Evolutionary conservation across 768 basidiomycete species (phyloP), one percentile per base, ranked within the genome.

Genomic region (Pholiota microspora): DNA sequence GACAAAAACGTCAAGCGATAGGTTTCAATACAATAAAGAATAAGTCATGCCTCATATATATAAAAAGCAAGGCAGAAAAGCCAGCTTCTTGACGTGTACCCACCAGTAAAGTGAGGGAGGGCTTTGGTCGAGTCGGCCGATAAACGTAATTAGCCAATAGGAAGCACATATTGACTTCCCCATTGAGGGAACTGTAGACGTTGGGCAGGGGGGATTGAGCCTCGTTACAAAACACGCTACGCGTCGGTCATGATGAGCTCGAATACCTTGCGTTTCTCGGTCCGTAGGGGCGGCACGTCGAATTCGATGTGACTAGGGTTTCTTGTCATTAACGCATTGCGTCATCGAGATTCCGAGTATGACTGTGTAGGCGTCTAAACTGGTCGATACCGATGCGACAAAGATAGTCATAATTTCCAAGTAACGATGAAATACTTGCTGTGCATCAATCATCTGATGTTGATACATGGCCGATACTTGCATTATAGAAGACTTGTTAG

Each of bases 71-170:
- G 40, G 21, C 40, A 31, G 29, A 31, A 31, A 31, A 31, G 29
- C 6, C 6, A 31, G 54, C 40, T 50, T 45, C 16, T 49, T 55
- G 53, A 55, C 45, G 54, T 55, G 53, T 44, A 49, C 35, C 23
- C 18, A 42, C 51, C 35, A 57, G 40, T 23, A 24, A 50, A 24
- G 10, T 23, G 24, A 18, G 24, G 27, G 38, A 13, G 21, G 36
- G 12, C 21, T 42, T 51, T 45, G 27, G 25, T 54, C 49, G 23
- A 15, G 53, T 62, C 61, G 58, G 61, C 61, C 61, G 61, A 62
- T 55, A 52, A 46, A 62, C 61, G 61, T 62, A 62, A 62, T 55
- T 53, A 48, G 51, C 12, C 31, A 28, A 28, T 52, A 54, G 57
- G 57, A 57, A 29, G 58, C 56, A 53, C n/a, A 53, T 55, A 53